Conservation (phyloP, 177 flowering plant genomes). For the Vitis hybrid region DNA sequence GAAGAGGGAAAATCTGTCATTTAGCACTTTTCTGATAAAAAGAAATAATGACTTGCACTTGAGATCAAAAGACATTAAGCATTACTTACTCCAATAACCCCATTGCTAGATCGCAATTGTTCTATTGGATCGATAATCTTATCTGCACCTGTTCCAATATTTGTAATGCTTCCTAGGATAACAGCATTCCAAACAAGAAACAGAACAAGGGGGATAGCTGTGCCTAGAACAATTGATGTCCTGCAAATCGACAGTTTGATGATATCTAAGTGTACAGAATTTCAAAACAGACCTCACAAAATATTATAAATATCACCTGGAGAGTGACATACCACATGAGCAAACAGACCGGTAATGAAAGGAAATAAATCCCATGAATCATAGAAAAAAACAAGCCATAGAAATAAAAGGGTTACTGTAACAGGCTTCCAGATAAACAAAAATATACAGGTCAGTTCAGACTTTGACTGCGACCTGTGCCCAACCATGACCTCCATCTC, state of each 20-base stretch:
- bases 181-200: conserved; percentile 95
- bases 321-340: not conserved
- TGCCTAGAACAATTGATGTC: conserved; percentile 85
- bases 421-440: too few species aligned
- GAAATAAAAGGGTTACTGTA: too few species aligned
- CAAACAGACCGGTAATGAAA: not conserved
- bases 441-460: too few species aligned
- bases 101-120: conserved; percentile 65
- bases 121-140: conserved; percentile 67
- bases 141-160: conserved; percentile 32
- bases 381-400: too few species aligned
- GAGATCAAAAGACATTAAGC: too few species aligned
- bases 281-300: not conserved
- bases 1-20: not conserved
- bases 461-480: too few species aligned
- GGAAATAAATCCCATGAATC: too few species aligned
- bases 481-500: too few species aligned
- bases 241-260: conserved; percentile 41
- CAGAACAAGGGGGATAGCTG: conserved; percentile 78
- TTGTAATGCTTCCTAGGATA: conserved; percentile 68
- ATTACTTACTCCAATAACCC: conserved; percentile 72
- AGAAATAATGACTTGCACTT: too few species aligned
- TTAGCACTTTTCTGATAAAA: not conserved
- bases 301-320: not conserved
- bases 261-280: not conserved